These are phyloP conservation scores for Teratosphaeria epicoccoides DNA, from an alignment of 2,329 filamentous ascomycete genomes.

Conservation along the genomic window DNA sequence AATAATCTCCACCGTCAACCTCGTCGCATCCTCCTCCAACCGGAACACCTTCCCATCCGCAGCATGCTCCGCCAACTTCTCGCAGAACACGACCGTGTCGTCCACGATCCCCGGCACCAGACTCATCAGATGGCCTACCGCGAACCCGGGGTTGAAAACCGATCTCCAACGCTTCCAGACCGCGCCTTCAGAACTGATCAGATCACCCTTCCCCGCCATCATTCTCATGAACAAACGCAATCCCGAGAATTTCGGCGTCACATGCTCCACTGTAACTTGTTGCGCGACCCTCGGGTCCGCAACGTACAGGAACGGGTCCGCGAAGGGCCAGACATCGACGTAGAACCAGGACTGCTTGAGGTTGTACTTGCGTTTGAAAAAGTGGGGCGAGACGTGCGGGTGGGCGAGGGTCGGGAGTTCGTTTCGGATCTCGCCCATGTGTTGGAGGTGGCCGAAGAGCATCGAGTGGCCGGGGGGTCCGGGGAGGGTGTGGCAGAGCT, in stretches of 20 bases:
- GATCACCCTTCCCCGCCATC: slow-evolving; percentile 26
- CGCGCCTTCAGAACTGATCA: slow-evolving; percentile 28
- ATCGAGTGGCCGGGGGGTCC: background rate
- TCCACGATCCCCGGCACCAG: slow-evolving; percentile 30
- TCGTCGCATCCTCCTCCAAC: slow-evolving; percentile 30
- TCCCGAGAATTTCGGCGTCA: background rate
- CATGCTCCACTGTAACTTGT: background rate
- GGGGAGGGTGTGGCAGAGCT: background rate
- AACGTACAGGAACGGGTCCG: background rate
- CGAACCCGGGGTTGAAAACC: slow-evolving; percentile 35
- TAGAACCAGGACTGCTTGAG: background rate
- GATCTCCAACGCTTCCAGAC: slow-evolving; percentile 33
- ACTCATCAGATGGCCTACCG: slow-evolving; percentile 27
- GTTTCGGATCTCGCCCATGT: background rate
- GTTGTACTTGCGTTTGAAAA: background rate
- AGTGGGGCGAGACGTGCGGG: background rate
- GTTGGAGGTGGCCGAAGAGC: background rate
- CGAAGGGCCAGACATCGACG: background rate
- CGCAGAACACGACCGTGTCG: slow-evolving; percentile 21
- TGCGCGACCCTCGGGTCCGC: background rate
- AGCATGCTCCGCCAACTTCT: slow-evolving; percentile 27
- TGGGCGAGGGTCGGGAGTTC: background rate
- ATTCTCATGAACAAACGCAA: background rate
- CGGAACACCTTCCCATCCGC: slow-evolving; percentile 27
- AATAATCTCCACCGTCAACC: slow-evolving; percentile 34